Evolutionary conservation across 768 basidiomycete species (phyloP), one percentile per base, ranked within the genome.

Genomic region (Fistulinella prunicolor): DNA sequence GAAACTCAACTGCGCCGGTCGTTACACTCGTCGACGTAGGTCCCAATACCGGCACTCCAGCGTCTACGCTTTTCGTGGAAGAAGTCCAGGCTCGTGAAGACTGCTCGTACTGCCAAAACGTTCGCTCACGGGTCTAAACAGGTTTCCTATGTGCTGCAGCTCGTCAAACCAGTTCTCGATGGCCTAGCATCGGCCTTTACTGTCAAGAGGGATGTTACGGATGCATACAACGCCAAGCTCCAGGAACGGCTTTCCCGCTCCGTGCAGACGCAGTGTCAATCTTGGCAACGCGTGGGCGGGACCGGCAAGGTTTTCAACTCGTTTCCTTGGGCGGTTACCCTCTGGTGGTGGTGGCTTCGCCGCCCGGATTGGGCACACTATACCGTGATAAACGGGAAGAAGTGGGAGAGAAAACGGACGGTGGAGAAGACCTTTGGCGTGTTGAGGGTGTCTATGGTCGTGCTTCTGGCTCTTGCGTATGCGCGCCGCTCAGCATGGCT

Each of bases 281-380:
- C 75, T 12, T 78, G 73, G 73, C 72, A 75, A 51, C 69, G 70
- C 2, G 59, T 57, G 1, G 64, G 63, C 8, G 62, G 67, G 6
- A 62, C 44, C 6, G 75, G 75, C 4, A 75, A 70, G 49, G 54
- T 69, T 7, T 66, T 62, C 24, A 63, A 56, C 39, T 65, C 70
- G 6, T 78, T 76, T 48, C 76, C 73, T 26, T 73, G 76, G 56
- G 49, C 57, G 4, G 56, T 59, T 8, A 49, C 54, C 3, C 34
- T 58, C n/a, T 67, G 64, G 52, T 73, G 70, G 65, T 63, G 61
- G 56, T 65, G 62, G 62, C 61, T 71, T 29, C 69, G 66, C 21
- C 56, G 50, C 16, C 68, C 68, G 7, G 56, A 52, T 28, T 72
- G 70, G 72, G 49, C 54, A 10, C 62, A 73, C 46, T 74, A 67